These are phyloP conservation scores for Biscutella laevigata DNA, from an alignment of 441 rosid species.

Conservation along the genomic window DNA sequence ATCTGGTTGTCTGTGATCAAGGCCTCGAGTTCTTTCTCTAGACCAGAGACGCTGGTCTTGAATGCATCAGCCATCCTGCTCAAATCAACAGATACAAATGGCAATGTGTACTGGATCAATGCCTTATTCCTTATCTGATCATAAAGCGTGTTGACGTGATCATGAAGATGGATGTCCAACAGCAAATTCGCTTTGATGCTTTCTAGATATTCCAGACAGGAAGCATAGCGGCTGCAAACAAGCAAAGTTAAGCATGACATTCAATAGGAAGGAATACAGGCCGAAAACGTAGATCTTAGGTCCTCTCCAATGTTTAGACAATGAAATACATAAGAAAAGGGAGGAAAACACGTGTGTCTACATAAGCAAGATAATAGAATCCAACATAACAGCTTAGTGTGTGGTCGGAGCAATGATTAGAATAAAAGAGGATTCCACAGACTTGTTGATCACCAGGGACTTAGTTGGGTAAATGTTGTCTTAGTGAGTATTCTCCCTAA, in stretches of 20 bases:
- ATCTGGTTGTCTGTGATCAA: slow-evolving; percentile 92
- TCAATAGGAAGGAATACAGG: neutral
- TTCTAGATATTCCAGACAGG: slow-evolving; percentile 82
- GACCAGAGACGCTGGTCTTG: slow-evolving; percentile 70
- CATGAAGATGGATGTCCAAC: slow-evolving; percentile 88
- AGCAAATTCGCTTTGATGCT: slow-evolving; percentile 75
- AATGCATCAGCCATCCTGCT: slow-evolving; percentile 94
- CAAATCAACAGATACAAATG: slow-evolving; percentile 93
- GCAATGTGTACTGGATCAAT: slow-evolving; percentile 91
- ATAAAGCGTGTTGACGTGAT: slow-evolving; percentile 72
- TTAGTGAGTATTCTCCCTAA: neutral
- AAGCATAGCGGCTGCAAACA: slow-evolving; percentile 77
- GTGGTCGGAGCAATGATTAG: neutral
- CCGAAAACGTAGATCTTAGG: neutral
- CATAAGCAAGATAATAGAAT: neutral
- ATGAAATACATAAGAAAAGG: neutral
- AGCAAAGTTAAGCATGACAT: neutral
- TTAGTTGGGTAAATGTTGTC: neutral
- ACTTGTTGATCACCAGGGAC: neutral
- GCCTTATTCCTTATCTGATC: slow-evolving; percentile 93
- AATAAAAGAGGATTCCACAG: neutral
- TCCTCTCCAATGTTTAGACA: neutral
- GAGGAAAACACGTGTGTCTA: neutral
- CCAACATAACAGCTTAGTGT: neutral
- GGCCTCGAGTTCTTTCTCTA: slow-evolving; percentile 82